Evolutionary conservation across 148 eudicot genomes (phyloP).

Genomic region (Diospyros lotus): DNA sequence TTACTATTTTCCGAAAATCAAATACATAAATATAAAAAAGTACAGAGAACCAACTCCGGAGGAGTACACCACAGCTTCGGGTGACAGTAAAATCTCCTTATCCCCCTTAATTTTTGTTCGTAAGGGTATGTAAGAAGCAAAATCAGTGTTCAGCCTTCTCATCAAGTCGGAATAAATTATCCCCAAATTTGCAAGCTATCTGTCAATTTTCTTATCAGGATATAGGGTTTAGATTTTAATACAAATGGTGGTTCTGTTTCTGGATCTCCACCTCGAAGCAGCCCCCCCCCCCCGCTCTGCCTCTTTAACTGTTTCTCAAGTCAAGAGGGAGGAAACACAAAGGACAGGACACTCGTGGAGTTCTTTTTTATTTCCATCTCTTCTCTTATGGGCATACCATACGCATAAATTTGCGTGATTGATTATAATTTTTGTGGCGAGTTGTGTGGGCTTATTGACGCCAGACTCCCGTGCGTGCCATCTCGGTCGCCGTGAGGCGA

Average conservation of each 20-base stretch:
- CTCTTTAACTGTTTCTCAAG: too few relatives aligned
- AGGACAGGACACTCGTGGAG: not conserved
- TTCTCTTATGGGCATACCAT: not conserved
- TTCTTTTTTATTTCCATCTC: not conserved
- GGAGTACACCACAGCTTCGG: not conserved
- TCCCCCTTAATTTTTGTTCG: conserved; percentile 11
- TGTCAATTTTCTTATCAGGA: not conserved
- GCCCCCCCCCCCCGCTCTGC: too few relatives aligned
- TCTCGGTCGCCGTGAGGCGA: conserved; percentile 37
- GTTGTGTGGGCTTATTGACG: conserved; percentile 7
- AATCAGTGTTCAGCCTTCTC: not conserved
- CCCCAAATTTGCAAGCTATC: not conserved
- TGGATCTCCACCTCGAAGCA: too few relatives aligned
- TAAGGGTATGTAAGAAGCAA: conserved; percentile 16
- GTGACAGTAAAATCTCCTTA: not conserved
- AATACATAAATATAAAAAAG: conserved; percentile 2
- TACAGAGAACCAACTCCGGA: not conserved
- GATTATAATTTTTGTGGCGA: not conserved
- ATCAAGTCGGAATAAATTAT: conserved; percentile 4
- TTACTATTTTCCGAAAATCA: not conserved
- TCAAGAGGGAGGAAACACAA: conserved; percentile 12
- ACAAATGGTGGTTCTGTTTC: too few relatives aligned
- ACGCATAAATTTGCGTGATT: not conserved
- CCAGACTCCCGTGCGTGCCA: conserved; percentile 41
- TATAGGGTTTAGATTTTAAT: not conserved